A percentile compares a stretch with the other conserved stretches of the same genome.
These are phyloP conservation scores for Ulota crispa DNA, from an alignment of 225 moss, liverwort and hornwort genomes.

Conservation along the genomic window DNA sequence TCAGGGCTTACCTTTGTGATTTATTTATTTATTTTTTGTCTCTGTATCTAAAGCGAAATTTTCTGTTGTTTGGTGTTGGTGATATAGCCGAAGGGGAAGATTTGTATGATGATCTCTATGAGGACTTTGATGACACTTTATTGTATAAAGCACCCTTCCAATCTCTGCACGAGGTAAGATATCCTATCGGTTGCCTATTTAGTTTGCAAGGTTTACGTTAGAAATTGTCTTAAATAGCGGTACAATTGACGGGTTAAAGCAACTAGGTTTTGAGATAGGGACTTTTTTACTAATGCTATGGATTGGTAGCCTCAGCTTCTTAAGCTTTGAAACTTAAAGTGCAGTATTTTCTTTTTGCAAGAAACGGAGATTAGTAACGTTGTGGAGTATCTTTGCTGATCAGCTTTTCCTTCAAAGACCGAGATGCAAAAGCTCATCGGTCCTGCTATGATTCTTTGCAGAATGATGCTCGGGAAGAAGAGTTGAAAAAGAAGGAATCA, in stretches of 20 bases:
- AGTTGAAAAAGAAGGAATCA: constrained; percentile 45
- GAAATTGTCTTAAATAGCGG: background rate
- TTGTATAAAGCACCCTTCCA: constrained; percentile 31
- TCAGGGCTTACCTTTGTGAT: background rate
- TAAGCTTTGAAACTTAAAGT: background rate
- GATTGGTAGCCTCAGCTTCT: background rate
- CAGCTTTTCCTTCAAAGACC: background rate
- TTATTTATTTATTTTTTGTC: background rate
- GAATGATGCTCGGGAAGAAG: constrained; percentile 45
- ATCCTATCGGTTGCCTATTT: background rate
- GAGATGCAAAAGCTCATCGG: background rate
- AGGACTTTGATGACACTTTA: constrained; percentile 35
- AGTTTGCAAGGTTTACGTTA: background rate
- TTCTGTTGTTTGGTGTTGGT: constrained; percentile 16
- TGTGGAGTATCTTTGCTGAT: background rate
- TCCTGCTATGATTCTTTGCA: constrained; percentile 25
- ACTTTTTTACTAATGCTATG: background rate
- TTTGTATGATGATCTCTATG: constrained; percentile 57
- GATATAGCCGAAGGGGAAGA: constrained; percentile 42
- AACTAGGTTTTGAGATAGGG: background rate
- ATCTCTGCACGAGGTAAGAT: constrained; percentile 28
- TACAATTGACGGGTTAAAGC: background rate
- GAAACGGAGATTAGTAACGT: background rate
- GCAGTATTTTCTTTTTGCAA: background rate
- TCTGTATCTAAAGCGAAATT: background rate